phyloP scores from a whole-genome alignment of 805 yeast genomes.

The Wickerhamomyces hampshirensis region DNA sequence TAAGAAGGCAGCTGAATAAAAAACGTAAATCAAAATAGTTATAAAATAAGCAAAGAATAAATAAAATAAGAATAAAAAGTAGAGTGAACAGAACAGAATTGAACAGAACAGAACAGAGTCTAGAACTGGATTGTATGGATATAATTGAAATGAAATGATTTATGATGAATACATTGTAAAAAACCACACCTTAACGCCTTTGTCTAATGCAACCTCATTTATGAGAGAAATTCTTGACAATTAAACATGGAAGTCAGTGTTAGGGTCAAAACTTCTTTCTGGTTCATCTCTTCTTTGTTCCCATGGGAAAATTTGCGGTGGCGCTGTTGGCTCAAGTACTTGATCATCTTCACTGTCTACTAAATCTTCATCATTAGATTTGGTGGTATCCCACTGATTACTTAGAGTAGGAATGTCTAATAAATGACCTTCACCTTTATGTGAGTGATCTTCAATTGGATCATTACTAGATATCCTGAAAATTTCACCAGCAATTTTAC shows the following conservation, averaged over 20 bases:
- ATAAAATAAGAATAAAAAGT: neutral
- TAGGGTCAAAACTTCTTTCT: slow-evolving; percentile 13
- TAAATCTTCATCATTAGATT: slow-evolving; percentile 3
- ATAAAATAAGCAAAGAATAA: too few relatives aligned
- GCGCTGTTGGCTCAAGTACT: neutral
- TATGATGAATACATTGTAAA: too few relatives aligned
- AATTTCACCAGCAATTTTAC: slow-evolving; percentile 14
- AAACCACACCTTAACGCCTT: too few relatives aligned
- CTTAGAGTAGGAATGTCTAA: slow-evolving; percentile 7
- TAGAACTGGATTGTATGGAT: too few relatives aligned
- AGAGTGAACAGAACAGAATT: too few relatives aligned
- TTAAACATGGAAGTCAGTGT: slow-evolving; percentile 16
- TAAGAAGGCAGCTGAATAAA: neutral
- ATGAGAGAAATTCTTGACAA: too few relatives aligned
- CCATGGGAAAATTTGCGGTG: slow-evolving; percentile 24
- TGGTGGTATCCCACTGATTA: slow-evolving; percentile 11
- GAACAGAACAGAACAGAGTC: too few relatives aligned
- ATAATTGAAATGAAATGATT: too few relatives aligned
- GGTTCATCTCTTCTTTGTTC: slow-evolving; percentile 13
- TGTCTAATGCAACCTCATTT: too few relatives aligned
- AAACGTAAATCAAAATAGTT: too few relatives aligned
- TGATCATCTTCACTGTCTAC: neutral
- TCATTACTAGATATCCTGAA: slow-evolving; percentile 4
- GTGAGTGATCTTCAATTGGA: slow-evolving; percentile 7
- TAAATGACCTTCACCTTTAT: slow-evolving; percentile 12